A percentile compares a stretch with the other conserved stretches of the same genome.
Evolutionary conservation across 2,329 filamentous ascomycete species (phyloP).

Genomic region (Venturia effusa): DNA sequence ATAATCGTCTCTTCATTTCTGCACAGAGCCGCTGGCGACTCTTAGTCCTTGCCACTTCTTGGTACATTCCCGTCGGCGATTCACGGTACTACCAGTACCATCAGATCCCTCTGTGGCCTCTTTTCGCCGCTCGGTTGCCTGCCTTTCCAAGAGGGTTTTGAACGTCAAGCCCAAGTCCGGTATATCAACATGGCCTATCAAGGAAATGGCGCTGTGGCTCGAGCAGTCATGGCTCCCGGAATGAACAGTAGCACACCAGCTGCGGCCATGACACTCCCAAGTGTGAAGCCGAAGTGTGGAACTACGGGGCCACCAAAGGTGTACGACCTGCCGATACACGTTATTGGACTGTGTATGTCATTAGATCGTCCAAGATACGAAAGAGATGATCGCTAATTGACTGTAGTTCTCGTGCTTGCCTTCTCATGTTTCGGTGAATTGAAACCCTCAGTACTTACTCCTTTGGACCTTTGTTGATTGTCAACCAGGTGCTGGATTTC

Average conservation of each 20-base stretch:
- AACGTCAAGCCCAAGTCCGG: background rate
- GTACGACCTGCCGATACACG: slow-evolving; percentile 28
- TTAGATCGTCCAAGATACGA: slow-evolving; percentile 16
- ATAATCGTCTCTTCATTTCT: background rate
- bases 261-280: slow-evolving; percentile 4
- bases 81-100: background rate
- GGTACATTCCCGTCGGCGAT: background rate
- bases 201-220: background rate
- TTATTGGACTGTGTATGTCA: slow-evolving; percentile 28
- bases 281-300: slow-evolving; percentile 25
- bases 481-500: slow-evolving; percentile 21
- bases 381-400: slow-evolving; percentile 23
- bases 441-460: too few species aligned
- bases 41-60: background rate
- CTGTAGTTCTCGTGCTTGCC: slow-evolving; percentile 7
- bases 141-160: background rate
- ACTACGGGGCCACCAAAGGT: slow-evolving; percentile 20
- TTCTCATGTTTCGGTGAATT: background rate
- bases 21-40: background rate
- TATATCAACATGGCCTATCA: background rate
- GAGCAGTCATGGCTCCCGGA: background rate
- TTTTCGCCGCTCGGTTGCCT: background rate
- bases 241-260: background rate
- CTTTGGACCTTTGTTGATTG: background rate
- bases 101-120: background rate